Conservation (phyloP, 768 basidiomycete species). For the Calvatia gigantea region DNA sequence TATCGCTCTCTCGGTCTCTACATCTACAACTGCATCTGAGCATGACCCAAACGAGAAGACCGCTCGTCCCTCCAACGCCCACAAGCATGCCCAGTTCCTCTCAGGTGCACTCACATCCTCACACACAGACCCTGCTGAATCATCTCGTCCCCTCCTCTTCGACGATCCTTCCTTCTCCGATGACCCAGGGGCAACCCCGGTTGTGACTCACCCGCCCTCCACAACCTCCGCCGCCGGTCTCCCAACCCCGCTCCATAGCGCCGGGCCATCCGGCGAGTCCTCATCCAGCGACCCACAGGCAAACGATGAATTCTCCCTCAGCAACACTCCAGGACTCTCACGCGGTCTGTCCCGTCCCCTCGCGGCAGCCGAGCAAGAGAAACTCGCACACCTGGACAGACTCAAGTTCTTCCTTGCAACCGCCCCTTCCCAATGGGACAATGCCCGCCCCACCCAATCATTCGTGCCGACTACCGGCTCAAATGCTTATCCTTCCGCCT, state of each 20-base stretch:
- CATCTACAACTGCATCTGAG: slow-evolving; percentile 32
- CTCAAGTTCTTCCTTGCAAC: slow-evolving; percentile 90
- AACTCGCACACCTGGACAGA: slow-evolving; percentile 70
- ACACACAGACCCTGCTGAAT: neutral
- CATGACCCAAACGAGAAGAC: slow-evolving; percentile 45
- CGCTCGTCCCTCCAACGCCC: slow-evolving; percentile 45
- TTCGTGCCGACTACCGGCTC: slow-evolving; percentile 13
- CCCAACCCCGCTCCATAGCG: slow-evolving; percentile 13
- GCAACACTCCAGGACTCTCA: slow-evolving; percentile 28
- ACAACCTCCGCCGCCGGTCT: slow-evolving; percentile 12
- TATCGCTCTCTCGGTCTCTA: slow-evolving; percentile 35
- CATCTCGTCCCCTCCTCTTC: slow-evolving; percentile 10
- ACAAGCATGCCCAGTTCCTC: slow-evolving; percentile 43
- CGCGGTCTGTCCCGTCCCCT: slow-evolving; percentile 54
- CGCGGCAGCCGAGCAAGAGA: slow-evolving; percentile 61
- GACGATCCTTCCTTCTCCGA: slow-evolving; percentile 6
- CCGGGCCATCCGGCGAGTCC: neutral
- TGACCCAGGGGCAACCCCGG: slow-evolving; percentile 11
- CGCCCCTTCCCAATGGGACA: slow-evolving; percentile 74
- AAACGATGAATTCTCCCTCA: slow-evolving; percentile 12
- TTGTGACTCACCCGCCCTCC: slow-evolving; percentile 16
- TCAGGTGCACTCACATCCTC: slow-evolving; percentile 16
- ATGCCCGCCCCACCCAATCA: slow-evolving; percentile 23
- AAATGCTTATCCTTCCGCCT: slow-evolving; percentile 14
- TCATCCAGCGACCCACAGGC: slow-evolving; percentile 8